Conservation (phyloP, 2,329 filamentous ascomycete genomes). For the Sporothrix euskadiensis region DNA sequence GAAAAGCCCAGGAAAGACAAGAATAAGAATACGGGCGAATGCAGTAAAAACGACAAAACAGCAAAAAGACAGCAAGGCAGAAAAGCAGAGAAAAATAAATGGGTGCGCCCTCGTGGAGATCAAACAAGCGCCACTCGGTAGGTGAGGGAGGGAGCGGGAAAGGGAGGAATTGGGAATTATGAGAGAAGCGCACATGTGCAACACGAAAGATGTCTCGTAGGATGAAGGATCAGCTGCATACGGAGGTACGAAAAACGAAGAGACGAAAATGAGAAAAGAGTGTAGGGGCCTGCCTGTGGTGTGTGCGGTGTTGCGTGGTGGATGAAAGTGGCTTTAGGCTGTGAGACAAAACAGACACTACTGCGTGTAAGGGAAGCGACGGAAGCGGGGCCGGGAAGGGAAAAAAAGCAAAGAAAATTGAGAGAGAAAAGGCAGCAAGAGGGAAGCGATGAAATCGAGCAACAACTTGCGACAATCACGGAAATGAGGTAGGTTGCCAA, state of each 20-base stretch:
- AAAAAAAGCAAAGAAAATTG: not conserved
- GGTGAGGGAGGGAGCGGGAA: not conserved
- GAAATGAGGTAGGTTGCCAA: conserved; percentile 20
- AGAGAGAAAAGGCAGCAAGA: conserved; percentile 5
- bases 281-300: not conserved
- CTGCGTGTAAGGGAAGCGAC: conserved; percentile 16
- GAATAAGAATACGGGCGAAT: not conserved
- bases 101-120: not conserved
- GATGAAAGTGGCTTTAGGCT: conserved; percentile 13
- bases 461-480: not conserved
- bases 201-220: conserved; percentile 1
- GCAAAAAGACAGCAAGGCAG: not conserved
- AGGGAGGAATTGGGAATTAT: not conserved
- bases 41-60: not conserved
- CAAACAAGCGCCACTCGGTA: conserved; percentile 2
- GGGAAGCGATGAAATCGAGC: not conserved
- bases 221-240: conserved; percentile 14
- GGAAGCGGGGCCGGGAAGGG: conserved; percentile 1
- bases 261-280: not conserved
- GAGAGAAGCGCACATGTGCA: not conserved
- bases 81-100: not conserved
- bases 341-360: conserved; percentile 13
- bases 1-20: not conserved
- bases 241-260: not conserved
- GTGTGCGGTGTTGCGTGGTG: not conserved